Evolutionary conservation across 2,329 filamentous ascomycete genomes (phyloP).

Genomic region (Colletotrichum acutatum): DNA sequence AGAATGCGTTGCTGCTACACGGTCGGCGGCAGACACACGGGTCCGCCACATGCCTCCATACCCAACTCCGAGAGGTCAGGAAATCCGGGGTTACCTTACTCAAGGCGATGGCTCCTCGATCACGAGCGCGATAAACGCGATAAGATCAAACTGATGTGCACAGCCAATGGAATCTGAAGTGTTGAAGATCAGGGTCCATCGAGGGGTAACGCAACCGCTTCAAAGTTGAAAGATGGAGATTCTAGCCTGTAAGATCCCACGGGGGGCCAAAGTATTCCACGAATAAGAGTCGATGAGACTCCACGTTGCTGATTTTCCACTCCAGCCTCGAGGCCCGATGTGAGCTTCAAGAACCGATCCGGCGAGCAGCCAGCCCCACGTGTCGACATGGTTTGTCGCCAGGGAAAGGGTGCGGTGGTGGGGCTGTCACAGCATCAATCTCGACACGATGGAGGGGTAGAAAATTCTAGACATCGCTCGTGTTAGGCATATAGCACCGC

Average conservation of each 20-base stretch:
- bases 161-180: not conserved
- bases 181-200: not conserved
- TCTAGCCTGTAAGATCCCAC: not conserved
- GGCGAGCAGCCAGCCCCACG: slow-evolving; percentile 19
- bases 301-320: slow-evolving; percentile 17
- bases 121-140: not conserved
- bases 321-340: slow-evolving; percentile 3
- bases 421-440: slow-evolving; percentile 3
- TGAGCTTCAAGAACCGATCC: slow-evolving; percentile 11
- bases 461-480: slow-evolving; percentile 29
- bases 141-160: not conserved
- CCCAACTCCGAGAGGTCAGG: slow-evolving; percentile 7
- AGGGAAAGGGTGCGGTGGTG: not conserved
- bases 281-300: slow-evolving; percentile 2
- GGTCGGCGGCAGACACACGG: not conserved
- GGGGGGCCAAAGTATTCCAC: not conserved
- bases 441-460: slow-evolving; percentile 20
- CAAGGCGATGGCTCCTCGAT: too few species aligned
- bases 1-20: not conserved
- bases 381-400: slow-evolving; percentile 30
- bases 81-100: not conserved
- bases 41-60: slow-evolving; percentile 8
- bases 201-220: not conserved
- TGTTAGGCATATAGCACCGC: slow-evolving; percentile 12
- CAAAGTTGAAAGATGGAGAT: not conserved